These are phyloP conservation scores for Hypholoma sublateritium DNA, from an alignment of 768 basidiomycete species.

Conservation along the genomic window DNA sequence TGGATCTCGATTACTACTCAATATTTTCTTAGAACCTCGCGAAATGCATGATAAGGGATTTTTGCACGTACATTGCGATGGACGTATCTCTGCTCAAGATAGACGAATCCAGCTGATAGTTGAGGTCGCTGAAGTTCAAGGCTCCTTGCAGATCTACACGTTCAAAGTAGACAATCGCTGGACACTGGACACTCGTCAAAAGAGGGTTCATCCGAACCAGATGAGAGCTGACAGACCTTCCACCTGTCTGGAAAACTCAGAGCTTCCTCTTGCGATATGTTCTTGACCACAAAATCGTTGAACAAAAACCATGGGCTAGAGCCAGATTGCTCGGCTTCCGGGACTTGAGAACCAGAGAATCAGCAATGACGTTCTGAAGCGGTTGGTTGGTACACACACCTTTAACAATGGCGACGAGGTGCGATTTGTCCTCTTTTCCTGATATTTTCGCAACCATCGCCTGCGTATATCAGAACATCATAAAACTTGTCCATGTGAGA, in stretches of 20 bases:
- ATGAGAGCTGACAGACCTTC: conserved; percentile 62
- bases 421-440: conserved; percentile 69
- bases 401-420: conserved; percentile 87
- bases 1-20: conserved; percentile 70
- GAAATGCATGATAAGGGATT: background rate
- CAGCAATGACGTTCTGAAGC: background rate
- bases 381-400: conserved; percentile 39
- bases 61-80: conserved; percentile 67
- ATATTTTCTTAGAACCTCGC: background rate
- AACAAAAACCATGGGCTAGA: conserved; percentile 86
- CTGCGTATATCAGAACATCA: conserved; percentile 35
- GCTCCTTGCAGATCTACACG: conserved; percentile 57
- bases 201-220: background rate
- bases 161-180: conserved; percentile 89
- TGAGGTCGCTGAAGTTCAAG: conserved; percentile 67
- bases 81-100: conserved; percentile 87
- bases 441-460: conserved; percentile 81
- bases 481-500: background rate
- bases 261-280: conserved; percentile 84
- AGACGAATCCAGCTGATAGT: conserved; percentile 63
- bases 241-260: conserved; percentile 84
- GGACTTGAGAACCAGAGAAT: conserved; percentile 46
- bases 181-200: conserved; percentile 48
- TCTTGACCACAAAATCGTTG: conserved; percentile 92
- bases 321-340: conserved; percentile 55